These are phyloP conservation scores for Nakazawaea wyomingensis DNA, from an alignment of 805 yeast species.

Conservation along the genomic window DNA sequence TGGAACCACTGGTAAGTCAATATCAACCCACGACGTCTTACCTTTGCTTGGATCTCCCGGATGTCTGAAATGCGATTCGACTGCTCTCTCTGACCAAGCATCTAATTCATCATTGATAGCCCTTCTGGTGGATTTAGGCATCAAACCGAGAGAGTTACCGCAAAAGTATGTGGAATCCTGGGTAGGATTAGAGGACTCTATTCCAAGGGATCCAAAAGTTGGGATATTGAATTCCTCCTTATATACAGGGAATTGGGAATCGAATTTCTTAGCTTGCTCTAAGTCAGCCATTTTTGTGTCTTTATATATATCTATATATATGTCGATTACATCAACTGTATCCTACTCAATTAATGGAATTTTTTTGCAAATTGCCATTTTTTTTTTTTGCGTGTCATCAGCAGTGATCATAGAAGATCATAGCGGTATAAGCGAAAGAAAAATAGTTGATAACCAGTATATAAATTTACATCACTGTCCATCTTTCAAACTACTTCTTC, in stretches of 20 bases:
- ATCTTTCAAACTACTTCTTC: constrained; percentile 84
- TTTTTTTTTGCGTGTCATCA: too few relatives aligned
- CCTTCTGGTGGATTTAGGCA: constrained; percentile 61
- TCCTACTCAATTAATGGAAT: neutral
- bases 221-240: constrained; percentile 57
- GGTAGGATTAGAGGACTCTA: constrained; percentile 20
- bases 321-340: neutral
- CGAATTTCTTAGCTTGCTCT: constrained; percentile 29
- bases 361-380: neutral
- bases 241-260: constrained; percentile 32
- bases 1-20: constrained; percentile 72
- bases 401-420: too few relatives aligned
- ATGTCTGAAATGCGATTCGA: constrained; percentile 79
- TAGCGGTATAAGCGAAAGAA: too few relatives aligned
- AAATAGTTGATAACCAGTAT: neutral
- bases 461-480: constrained; percentile 8
- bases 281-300: too few relatives aligned
- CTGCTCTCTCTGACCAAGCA: constrained; percentile 81
- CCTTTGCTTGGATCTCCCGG: constrained; percentile 36
- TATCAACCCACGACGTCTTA: constrained; percentile 73
- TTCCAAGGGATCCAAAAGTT: constrained; percentile 57
- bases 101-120: constrained; percentile 64
- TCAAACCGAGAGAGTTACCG: constrained; percentile 91
- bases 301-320: neutral
- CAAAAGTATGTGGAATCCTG: constrained; percentile 56